Evolutionary conservation across 1,284 basidiomycete species (phyloP).

Genomic region (Farysia itapuensis): DNA sequence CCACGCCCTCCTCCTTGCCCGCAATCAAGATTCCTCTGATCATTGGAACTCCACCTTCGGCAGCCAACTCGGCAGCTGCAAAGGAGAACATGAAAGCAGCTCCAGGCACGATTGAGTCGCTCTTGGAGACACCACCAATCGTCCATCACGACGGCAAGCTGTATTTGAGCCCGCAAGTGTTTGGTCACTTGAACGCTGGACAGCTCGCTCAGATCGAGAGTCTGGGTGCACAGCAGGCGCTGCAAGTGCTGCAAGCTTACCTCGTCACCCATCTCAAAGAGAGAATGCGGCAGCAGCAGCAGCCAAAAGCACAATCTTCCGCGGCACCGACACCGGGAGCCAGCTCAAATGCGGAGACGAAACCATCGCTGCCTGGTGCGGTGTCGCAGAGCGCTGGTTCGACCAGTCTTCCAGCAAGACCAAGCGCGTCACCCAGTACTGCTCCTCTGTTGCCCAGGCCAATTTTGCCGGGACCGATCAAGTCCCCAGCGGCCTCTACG

Average conservation of each 20-base stretch:
- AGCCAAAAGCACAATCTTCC: constrained; percentile 26
- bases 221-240: constrained; percentile 77
- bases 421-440: too few relatives aligned
- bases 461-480: too few relatives aligned
- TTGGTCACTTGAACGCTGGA: constrained; percentile 73
- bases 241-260: constrained; percentile 78
- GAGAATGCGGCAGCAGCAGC: constrained; percentile 65
- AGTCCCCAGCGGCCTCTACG: too few relatives aligned
- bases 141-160: constrained; percentile 81
- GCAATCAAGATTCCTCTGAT: constrained; percentile 66
- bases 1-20: constrained; percentile 12
- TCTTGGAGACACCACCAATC: constrained; percentile 69
- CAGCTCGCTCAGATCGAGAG: constrained; percentile 76
- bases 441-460: too few relatives aligned
- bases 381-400: too few relatives aligned
- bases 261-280: constrained; percentile 84
- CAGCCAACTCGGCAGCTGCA: constrained; percentile 55
- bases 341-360: too few relatives aligned
- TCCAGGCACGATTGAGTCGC: constrained; percentile 55
- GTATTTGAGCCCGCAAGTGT: constrained; percentile 80
- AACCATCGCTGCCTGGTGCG: too few relatives aligned
- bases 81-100: constrained; percentile 51
- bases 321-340: background rate
- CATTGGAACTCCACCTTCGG: constrained; percentile 66
- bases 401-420: too few relatives aligned